These are phyloP conservation scores for Chlorociboria aeruginascens DNA, from an alignment of 495 filamentous ascomycete species.

Conservation along the genomic window DNA sequence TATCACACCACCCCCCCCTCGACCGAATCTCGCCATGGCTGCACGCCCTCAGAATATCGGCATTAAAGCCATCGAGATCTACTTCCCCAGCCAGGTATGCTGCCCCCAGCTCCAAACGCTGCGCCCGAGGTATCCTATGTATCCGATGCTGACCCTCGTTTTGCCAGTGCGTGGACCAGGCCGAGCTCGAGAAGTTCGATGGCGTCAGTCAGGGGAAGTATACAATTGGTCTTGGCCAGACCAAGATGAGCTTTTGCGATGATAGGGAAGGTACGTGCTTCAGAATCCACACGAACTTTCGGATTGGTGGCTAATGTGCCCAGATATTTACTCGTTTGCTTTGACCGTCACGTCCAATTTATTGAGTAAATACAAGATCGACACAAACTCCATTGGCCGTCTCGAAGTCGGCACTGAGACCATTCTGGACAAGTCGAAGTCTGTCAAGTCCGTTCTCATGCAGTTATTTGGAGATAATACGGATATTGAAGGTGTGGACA, in stretches of 20 bases:
- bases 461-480: conserved; percentile 81
- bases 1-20: too few relatives aligned
- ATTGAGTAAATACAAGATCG: conserved; percentile 86
- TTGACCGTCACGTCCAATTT: conserved; percentile 84
- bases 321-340: conserved; percentile 96
- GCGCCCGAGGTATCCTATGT: background rate
- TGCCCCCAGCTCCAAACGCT: background rate
- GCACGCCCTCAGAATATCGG: conserved; percentile 89
- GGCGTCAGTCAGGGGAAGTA: conserved; percentile 91
- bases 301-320: background rate
- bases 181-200: conserved; percentile 96
- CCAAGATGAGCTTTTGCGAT: conserved; percentile 99
- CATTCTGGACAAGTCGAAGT: conserved; percentile 98
- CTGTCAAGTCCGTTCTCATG: conserved; percentile 99
- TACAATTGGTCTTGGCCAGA: conserved; percentile 98
- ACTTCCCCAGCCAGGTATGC: conserved; percentile 89
- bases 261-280: conserved; percentile 72
- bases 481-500: conserved; percentile 95
- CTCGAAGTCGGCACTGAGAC: conserved; percentile 98
- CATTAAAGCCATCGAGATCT: conserved; percentile 99
- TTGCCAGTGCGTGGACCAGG: conserved; percentile 85
- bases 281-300: background rate
- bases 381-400: conserved; percentile 78
- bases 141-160: conserved; percentile 3
- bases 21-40: conserved; percentile 48